A percentile compares a stretch with the other conserved stretches of the same genome.
phyloP scores from a whole-genome alignment of 2,329 filamentous ascomycete species.

The Colletotrichum sp. region DNA sequence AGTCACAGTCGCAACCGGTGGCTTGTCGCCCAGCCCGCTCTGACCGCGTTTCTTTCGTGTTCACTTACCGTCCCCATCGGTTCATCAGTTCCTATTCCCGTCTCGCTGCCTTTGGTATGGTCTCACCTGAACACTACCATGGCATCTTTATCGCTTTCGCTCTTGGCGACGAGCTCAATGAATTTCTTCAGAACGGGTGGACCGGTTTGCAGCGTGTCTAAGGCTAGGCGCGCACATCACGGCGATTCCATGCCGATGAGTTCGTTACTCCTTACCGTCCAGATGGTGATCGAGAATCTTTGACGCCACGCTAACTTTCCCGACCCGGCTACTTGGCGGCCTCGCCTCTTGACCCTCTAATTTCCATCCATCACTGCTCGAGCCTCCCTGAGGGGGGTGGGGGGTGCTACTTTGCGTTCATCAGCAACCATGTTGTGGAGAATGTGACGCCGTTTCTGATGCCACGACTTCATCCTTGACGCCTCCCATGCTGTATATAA shows the following conservation, averaged over 20 bases:
- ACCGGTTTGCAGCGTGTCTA: not conserved
- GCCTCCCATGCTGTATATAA: constrained; percentile 7
- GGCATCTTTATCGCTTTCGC: not conserved
- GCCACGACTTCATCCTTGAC: not conserved
- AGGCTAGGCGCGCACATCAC: not conserved
- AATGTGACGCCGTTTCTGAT: constrained; percentile 1
- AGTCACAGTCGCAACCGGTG: constrained; percentile 1
- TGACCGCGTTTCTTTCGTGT: constrained; percentile 11
- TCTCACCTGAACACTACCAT: not conserved
- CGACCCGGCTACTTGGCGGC: not conserved
- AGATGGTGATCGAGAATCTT: not conserved
- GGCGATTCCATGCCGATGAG: not conserved
- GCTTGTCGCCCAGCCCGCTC: constrained; percentile 3
- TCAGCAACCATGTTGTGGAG: not conserved
- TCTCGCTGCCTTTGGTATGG: constrained; percentile 14
- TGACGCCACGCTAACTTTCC: not conserved
- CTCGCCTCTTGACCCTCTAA: constrained; percentile 4
- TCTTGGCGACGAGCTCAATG: not conserved
- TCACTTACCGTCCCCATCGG: not conserved
- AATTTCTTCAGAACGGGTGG: not conserved
- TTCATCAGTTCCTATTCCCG: not conserved
- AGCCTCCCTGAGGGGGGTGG: not conserved
- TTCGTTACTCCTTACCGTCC: not conserved
- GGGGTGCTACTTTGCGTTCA: not conserved
- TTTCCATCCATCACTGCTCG: constrained; percentile 3